These are phyloP conservation scores for Suhomyces taliae DNA, from an alignment of 1,139 yeast species.

Conservation along the genomic window DNA sequence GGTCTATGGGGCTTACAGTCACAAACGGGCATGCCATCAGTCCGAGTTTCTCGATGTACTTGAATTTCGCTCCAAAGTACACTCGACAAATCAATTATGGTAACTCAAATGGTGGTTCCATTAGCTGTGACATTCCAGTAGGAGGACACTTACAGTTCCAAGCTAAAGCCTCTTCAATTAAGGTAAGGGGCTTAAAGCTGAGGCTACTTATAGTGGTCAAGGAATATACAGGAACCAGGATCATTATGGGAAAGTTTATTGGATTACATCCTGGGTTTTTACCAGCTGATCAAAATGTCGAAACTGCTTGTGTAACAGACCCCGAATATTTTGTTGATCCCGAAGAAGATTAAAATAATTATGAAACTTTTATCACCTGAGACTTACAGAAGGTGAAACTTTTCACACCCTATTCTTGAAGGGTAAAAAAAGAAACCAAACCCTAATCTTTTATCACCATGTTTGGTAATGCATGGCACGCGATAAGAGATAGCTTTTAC, in stretches of 20 bases:
- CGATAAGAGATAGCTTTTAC: too few relatives aligned
- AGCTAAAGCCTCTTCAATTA: slow-evolving; percentile 15
- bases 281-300: slow-evolving; percentile 17
- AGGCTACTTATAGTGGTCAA: slow-evolving; percentile 17
- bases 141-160: slow-evolving; percentile 26
- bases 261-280: background rate
- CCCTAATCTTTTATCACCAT: too few relatives aligned
- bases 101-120: slow-evolving; percentile 20
- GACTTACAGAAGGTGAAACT: too few relatives aligned
- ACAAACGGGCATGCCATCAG: slow-evolving; percentile 11
- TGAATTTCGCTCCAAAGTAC: slow-evolving; percentile 15
- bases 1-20: slow-evolving; percentile 22
- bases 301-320: slow-evolving; percentile 30
- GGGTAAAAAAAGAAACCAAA: too few relatives aligned
- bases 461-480: too few relatives aligned
- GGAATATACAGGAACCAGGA: background rate
- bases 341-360: background rate
- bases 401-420: too few relatives aligned
- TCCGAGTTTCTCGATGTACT: slow-evolving; percentile 16
- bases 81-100: slow-evolving; percentile 14
- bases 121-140: slow-evolving; percentile 22
- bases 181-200: slow-evolving; percentile 17
- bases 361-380: background rate
- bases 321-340: slow-evolving; percentile 8
- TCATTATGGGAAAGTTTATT: slow-evolving; percentile 18